Evolutionary conservation across 108 stramenopile species (phyloP).

Genomic region (Pseudonitzschia multiseries): DNA sequence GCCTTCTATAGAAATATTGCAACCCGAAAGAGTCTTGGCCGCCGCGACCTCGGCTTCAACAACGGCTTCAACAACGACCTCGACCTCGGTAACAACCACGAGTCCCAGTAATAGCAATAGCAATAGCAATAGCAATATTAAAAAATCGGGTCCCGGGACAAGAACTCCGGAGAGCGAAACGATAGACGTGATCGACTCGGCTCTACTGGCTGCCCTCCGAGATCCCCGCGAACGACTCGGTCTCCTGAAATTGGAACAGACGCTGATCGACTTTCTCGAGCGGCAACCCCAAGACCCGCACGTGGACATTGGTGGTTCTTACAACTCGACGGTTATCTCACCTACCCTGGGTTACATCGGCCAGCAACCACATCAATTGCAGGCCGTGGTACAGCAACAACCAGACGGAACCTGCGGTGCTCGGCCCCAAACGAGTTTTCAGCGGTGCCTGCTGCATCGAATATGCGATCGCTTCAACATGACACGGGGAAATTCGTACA

Average conservation of each 20-base stretch:
- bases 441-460: conserved; percentile 85
- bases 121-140: too few relatives aligned
- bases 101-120: too few relatives aligned
- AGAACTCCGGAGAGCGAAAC: too few relatives aligned
- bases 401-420: background rate
- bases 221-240: conserved; percentile 78
- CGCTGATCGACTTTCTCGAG: conserved; percentile 67
- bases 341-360: conserved; percentile 23
- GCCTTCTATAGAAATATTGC: too few relatives aligned
- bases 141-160: too few relatives aligned
- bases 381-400: conserved; percentile 20
- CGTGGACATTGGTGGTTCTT: conserved; percentile 77
- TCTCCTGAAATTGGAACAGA: conserved; percentile 79
- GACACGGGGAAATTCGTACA: conserved; percentile 52
- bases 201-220: conserved; percentile 71
- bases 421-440: conserved; percentile 75
- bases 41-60: too few relatives aligned
- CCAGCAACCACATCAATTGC: conserved; percentile 8
- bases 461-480: conserved; percentile 88
- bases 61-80: too few relatives aligned
- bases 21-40: too few relatives aligned
- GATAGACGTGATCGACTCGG: conserved; percentile 58
- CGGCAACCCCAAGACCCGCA: conserved; percentile 43
- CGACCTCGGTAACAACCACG: too few relatives aligned
- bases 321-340: conserved; percentile 50